phyloP scores from a whole-genome alignment of 805 yeast species.

The Huiozyma naganishii region DNA sequence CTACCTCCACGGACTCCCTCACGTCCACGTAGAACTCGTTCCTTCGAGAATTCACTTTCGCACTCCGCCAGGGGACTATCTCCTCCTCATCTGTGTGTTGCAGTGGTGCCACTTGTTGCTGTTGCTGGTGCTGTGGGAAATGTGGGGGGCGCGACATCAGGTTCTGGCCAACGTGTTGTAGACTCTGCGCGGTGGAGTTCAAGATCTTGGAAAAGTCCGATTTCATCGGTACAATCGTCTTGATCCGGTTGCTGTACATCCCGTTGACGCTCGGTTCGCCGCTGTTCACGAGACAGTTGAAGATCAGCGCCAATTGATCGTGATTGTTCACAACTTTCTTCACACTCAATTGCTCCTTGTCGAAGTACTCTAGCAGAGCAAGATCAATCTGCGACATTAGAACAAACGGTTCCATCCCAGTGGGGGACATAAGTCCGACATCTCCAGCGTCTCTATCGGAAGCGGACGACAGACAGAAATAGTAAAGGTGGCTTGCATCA shows the following conservation, averaged over 20 bases:
- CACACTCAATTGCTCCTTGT: conserved; percentile 39
- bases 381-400: conserved; percentile 41
- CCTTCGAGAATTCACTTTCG: conserved; percentile 58
- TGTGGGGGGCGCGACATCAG: background rate
- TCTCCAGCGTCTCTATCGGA: conserved; percentile 26
- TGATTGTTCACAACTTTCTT: conserved; percentile 55
- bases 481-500: conserved; percentile 12
- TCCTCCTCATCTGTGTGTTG: conserved; percentile 11
- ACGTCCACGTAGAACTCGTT: conserved; percentile 85
- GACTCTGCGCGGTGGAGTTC: conserved; percentile 28
- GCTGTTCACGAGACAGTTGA: conserved; percentile 70
- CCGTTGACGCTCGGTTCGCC: conserved; percentile 69
- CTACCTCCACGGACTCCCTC: conserved; percentile 46
- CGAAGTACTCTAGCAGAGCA: conserved; percentile 49
- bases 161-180: background rate
- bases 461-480: conserved; percentile 16
- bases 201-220: conserved; percentile 27
- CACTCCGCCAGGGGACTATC: conserved; percentile 66
- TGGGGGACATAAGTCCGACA: background rate
- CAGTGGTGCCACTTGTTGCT: background rate
- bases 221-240: conserved; percentile 54
- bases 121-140: background rate
- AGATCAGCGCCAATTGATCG: conserved; percentile 57
- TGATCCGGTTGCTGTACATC: conserved; percentile 42
- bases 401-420: conserved; percentile 35